A percentile compares a stretch with the other conserved stretches of the same genome.
These are phyloP conservation scores for Kodamaea jinghongensis DNA, from an alignment of 805 yeast species.

Conservation along the genomic window DNA sequence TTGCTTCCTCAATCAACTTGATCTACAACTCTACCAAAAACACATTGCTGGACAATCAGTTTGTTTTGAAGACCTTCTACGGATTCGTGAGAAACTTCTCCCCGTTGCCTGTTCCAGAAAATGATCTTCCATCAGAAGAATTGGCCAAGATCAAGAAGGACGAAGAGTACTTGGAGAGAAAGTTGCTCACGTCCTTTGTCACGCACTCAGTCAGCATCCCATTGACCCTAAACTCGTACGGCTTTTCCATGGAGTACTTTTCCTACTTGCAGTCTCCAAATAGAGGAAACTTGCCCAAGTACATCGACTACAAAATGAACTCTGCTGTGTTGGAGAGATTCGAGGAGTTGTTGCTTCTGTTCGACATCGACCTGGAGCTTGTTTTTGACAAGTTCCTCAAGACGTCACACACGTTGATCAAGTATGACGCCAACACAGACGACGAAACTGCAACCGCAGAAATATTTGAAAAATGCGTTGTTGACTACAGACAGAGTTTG, in stretches of 20 bases:
- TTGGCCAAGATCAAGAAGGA: conserved; percentile 43
- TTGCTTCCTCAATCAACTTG: conserved; percentile 55
- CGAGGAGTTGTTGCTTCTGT: conserved; percentile 50
- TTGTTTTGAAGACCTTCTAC: conserved; percentile 58
- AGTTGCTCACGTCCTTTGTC: conserved; percentile 59
- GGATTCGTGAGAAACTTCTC: conserved; percentile 52
- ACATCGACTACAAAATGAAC: conserved; percentile 4
- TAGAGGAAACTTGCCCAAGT: background rate
- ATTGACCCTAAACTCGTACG: conserved; percentile 15
- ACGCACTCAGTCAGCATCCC: conserved; percentile 49
- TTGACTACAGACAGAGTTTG: conserved; percentile 39
- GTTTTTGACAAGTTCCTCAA: conserved; percentile 36
- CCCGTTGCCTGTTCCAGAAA: conserved; percentile 37
- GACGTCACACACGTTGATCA: conserved; percentile 12
- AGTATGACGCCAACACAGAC: background rate
- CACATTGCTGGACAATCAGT: conserved; percentile 18
- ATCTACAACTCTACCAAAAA: conserved; percentile 31
- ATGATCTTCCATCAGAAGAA: conserved; percentile 30
- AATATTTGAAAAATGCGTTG: conserved; percentile 39
- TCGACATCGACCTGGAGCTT: conserved; percentile 59
- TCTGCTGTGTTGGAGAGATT: conserved; percentile 21
- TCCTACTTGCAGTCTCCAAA: conserved; percentile 17
- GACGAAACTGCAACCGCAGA: conserved; percentile 32
- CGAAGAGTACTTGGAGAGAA: conserved; percentile 63
- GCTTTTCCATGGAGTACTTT: conserved; percentile 25